Percentiles rank a stretch among this genome's conserved stretches.
Evolutionary conservation across 2,329 filamentous ascomycete genomes (phyloP).

Genomic region (Saccharata proteae): DNA sequence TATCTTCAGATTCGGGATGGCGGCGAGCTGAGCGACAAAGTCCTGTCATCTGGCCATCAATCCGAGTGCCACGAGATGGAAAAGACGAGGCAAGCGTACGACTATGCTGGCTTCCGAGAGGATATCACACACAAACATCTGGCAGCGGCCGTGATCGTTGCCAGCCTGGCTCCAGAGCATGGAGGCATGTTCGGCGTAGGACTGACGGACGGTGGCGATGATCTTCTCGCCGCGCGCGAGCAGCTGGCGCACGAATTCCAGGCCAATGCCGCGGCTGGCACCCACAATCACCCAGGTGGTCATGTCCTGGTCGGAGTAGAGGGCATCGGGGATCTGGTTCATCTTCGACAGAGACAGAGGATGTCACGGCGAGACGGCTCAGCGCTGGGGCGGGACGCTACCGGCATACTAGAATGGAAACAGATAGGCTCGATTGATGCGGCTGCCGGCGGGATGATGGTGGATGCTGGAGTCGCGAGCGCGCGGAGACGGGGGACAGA

Average conservation of each 20-base stretch:
- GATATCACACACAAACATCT: conserved; percentile 42
- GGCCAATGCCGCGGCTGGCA: conserved; percentile 36
- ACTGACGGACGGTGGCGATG: conserved; percentile 39
- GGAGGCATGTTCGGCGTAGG: conserved; percentile 27
- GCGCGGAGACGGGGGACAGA: too few relatives aligned
- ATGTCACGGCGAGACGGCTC: conserved; percentile 1
- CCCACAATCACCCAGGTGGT: conserved; percentile 37
- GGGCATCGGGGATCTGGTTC: conserved; percentile 31
- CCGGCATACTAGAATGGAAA: conserved; percentile 7
- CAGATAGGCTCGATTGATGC: too few relatives aligned
- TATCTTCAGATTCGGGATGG: conserved; percentile 31
- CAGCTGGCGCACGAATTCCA: conserved; percentile 41
- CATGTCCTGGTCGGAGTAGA: conserved; percentile 28
- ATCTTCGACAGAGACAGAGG: conserved; percentile 14
- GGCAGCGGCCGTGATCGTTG: conserved; percentile 33
- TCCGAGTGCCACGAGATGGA: neutral
- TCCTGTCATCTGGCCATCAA: conserved; percentile 18
- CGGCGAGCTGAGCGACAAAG: conserved; percentile 29
- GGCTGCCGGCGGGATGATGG: too few relatives aligned
- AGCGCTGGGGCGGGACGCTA: conserved; percentile 5
- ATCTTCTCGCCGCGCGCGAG: conserved; percentile 35
- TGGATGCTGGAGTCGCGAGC: too few relatives aligned
- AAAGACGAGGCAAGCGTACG: conserved; percentile 17
- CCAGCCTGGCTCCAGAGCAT: conserved; percentile 30
- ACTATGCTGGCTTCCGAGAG: conserved; percentile 39